Evolutionary conservation across 2,329 filamentous ascomycete species (phyloP), one percentile per base, ranked within the genome.

Genomic region (Basipetospora chlamydospora): DNA sequence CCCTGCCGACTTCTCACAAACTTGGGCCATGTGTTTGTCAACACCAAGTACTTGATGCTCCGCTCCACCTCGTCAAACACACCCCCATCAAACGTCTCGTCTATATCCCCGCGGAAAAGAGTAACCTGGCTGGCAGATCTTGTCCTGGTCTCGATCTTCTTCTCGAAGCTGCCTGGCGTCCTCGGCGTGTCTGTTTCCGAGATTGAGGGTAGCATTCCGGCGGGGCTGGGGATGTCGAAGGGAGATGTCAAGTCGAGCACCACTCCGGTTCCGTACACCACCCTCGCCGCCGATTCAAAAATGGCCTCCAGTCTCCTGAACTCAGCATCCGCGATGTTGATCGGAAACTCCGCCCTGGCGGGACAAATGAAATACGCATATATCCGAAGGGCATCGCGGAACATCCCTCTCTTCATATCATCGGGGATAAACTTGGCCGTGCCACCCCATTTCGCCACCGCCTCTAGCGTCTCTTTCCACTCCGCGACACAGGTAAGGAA

Each of bases 1-100:
- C 42, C 40, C 23, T 54, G 46, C 33, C 54, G 46, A 35, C 63
- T 57, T 33, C 51, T 56, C 28, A 70, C 60, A 44, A 67, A 74
- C 47, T 68, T 71, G 21, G 67, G 67, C 76, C 77, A 80, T 0
- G 77, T 80, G 47, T 80, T 80, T 11, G 73, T 77, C 40, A 79
- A 56, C 3, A 80, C 74, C 5, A 80, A 60, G 41, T 79, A 75
- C 52, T 77, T 78, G 54, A 80, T 69, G 44, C 64, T 67, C n/a
- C 54, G 52, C 47, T 75, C 64, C 0, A 73, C 70, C 4, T 56
- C 60, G 45, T 78, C 72, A 46, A 80, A 80, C 2, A 79, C 60
- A 0, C 48, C 47, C 4, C 56, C 51, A 33, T 63, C 55, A 38
- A 79, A 80, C 0, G 41, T 52, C 0, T 54, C 51, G 0, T 71